Conservation (phyloP, 495 filamentous ascomycete species). For the Tirmania nivea region DNA sequence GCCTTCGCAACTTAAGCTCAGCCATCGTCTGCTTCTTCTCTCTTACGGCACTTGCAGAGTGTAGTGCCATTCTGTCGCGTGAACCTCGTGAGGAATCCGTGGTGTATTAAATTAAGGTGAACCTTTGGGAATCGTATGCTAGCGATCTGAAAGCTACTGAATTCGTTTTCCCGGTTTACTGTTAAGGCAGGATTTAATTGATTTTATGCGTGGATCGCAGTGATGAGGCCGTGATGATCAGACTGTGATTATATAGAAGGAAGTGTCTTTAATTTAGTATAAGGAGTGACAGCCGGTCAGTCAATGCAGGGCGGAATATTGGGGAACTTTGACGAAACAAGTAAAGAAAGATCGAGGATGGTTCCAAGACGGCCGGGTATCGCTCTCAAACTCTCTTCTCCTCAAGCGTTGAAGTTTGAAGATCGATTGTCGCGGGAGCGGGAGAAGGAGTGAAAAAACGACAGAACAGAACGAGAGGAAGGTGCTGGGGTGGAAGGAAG, state of each 20-base stretch:
- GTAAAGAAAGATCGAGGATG: neutral
- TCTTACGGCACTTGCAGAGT: conserved; percentile 15
- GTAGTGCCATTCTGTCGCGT: conserved; percentile 15
- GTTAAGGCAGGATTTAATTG: no score
- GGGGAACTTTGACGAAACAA: neutral
- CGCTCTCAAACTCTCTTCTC: neutral
- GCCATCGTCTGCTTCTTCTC: conserved; percentile 98
- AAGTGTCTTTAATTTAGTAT: neutral
- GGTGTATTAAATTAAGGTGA: conserved; percentile 6
- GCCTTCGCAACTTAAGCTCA: conserved; percentile 81
- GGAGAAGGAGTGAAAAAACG: conserved; percentile 11
- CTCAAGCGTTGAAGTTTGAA: neutral
- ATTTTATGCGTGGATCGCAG: neutral
- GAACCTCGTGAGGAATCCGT: conserved; percentile 7
- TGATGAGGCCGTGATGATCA: neutral
- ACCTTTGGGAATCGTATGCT: conserved; percentile 6
- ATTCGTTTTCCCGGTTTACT: no score
- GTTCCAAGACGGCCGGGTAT: neutral
- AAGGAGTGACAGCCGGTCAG: neutral
- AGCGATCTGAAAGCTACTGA: neutral
- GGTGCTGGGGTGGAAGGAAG: conserved; percentile 12
- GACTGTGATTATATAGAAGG: neutral
- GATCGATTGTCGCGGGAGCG: conserved; percentile 10
- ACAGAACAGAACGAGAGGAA: conserved; percentile 1
- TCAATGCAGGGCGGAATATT: neutral